Evolutionary conservation across 371 early-diverging fungal species (phyloP), one percentile per base, ranked within the genome.

Genomic region (Apophysomyces ossiformis): DNA sequence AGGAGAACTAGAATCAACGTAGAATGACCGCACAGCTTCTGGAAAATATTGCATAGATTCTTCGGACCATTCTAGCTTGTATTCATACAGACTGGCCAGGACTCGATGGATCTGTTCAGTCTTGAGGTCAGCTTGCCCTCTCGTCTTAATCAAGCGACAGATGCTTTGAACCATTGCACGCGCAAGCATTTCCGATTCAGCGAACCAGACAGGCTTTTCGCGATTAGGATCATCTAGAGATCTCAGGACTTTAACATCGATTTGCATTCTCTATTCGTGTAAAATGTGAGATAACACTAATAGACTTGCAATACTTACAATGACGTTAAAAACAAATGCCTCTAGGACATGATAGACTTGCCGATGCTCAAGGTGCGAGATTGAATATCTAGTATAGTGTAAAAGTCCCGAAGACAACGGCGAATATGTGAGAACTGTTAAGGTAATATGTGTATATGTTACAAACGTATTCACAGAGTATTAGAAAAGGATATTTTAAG

Each of bases 311-410:
- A 26, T 26, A 64, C 69, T 74, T 73, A 80, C 84, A 58, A 89
- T 85, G 11, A 87, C 54, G 56, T 89, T 87, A 37, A 88, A 67
- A 21, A 87, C 83, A 77, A 90, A 87, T 62, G 85, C 79, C 70
- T 90, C 91, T 39, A 88, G 64, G 5, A 86, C 82, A 32, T 79
- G 82, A 58, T 89, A 88, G 44, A 86, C 83, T 66, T 90, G 91
- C n/a, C 88, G 82, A 61, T 87, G 87, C 37, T 82, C 77, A n/a
- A 89, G 67, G 61, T 79, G 79, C 3, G 89, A 87, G 21, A 90
- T 74, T 8, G 89, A 87, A 67, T 88, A 83, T 0, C 88, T 77
- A 18, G 84, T 76, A 58, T 88, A 85, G 61, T 90, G 89, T 11
- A 92, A 80, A 62, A 92, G 65, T 9, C 78, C 80, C 38, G 81